Conservation (phyloP, 176 grass and related monocot genomes). For the Triticum turgidum region DNA sequence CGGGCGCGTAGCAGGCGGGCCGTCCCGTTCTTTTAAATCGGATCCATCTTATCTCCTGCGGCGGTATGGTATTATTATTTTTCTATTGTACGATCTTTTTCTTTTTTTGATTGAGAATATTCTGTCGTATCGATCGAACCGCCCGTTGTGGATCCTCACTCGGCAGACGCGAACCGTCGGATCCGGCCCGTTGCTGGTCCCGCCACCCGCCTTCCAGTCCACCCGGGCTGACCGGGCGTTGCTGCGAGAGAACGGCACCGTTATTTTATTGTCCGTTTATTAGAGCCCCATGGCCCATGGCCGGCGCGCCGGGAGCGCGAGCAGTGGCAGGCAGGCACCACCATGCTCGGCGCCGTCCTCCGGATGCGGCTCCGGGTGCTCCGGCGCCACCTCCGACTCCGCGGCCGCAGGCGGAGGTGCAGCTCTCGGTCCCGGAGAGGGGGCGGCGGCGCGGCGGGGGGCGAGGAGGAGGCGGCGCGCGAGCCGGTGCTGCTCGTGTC, state of each 20-base stretch:
- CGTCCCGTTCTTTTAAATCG: too few species aligned
- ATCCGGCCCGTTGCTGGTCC: background rate
- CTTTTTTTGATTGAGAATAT: too few species aligned
- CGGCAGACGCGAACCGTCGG: too few species aligned
- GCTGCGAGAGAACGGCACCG: background rate
- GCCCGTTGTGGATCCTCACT: too few species aligned
- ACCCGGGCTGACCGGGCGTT: background rate
- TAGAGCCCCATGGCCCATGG: background rate
- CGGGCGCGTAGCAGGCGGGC: too few species aligned
- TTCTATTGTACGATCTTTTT: too few species aligned
- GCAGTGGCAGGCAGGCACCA: background rate
- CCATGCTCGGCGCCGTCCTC: conserved; percentile 46
- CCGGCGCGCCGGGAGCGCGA: conserved; percentile 3
- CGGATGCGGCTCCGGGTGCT: conserved; percentile 44
- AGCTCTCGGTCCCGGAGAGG: background rate
- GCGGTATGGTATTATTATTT: too few species aligned
- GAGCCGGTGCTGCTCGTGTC: conserved; percentile 87
- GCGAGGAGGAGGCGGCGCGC: background rate
- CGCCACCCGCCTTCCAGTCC: background rate
- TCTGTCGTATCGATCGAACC: too few species aligned
- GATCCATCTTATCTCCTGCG: too few species aligned
- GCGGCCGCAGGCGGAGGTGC: background rate
- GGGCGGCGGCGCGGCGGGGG: background rate
- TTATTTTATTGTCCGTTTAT: too few species aligned
- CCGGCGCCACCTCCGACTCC: conserved; percentile 27